Evolutionary conservation across 2,329 filamentous ascomycete genomes (phyloP).

Genomic region (Mycosphaerella sp.): DNA sequence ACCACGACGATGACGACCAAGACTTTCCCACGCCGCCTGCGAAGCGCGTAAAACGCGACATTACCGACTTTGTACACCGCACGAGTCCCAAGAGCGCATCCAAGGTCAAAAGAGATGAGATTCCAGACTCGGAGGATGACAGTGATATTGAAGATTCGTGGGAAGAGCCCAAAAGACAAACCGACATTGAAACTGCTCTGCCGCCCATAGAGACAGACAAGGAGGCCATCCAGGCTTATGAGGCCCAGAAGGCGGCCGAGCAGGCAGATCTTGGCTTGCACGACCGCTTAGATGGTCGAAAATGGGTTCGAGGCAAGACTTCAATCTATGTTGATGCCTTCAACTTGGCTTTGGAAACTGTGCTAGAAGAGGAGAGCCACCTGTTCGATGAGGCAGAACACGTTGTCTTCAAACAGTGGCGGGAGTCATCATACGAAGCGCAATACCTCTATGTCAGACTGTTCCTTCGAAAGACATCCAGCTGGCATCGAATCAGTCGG

Average conservation of each 20-base stretch:
- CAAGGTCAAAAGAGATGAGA: slow-evolving; percentile 15
- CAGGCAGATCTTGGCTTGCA: slow-evolving; percentile 38
- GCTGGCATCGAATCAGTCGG: slow-evolving; percentile 77
- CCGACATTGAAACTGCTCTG: slow-evolving; percentile 65
- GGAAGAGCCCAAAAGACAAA: slow-evolving; percentile 40
- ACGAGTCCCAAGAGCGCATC: slow-evolving; percentile 23
- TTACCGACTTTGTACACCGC: background rate
- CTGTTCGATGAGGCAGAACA: slow-evolving; percentile 77
- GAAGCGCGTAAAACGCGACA: slow-evolving; percentile 34
- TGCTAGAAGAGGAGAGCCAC: slow-evolving; percentile 80
- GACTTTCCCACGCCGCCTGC: slow-evolving; percentile 34
- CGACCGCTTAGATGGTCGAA: slow-evolving; percentile 49
- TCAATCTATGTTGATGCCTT: slow-evolving; percentile 98
- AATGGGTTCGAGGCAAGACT: slow-evolving; percentile 69
- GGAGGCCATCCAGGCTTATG: slow-evolving; percentile 73
- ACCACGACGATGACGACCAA: slow-evolving; percentile 31
- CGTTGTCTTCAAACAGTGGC: slow-evolving; percentile 71
- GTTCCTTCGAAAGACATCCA: slow-evolving; percentile 83
- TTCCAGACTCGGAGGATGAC: slow-evolving; percentile 31
- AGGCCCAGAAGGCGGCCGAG: slow-evolving; percentile 57
- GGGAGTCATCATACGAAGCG: slow-evolving; percentile 66
- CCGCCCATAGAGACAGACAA: slow-evolving; percentile 61
- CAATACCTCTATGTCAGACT: slow-evolving; percentile 94
- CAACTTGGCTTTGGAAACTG: slow-evolving; percentile 82
- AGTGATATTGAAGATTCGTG: slow-evolving; percentile 26